Base-by-base conservation (phyloP, 192 early-diverging fungal genomes). In the Gigaspora rosea region DNA sequence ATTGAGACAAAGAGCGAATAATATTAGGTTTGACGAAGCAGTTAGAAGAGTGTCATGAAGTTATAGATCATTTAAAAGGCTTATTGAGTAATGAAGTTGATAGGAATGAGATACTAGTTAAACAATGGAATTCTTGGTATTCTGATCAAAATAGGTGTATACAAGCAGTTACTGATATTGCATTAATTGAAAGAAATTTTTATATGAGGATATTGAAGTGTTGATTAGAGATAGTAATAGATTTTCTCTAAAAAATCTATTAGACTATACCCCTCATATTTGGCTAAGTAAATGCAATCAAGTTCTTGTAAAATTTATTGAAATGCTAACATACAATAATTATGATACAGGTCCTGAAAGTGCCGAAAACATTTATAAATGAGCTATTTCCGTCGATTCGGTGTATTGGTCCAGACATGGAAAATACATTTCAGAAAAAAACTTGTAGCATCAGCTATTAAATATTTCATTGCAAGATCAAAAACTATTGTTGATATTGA, bases 261-360 rank as follows among this genome's bases (percentile, higher is more conserved):
- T 66, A 22, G 20, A 35, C 9, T 69, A 70, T 70, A 70, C 47
- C 7, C 48, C 46, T n/a, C 15, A 70, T 2, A 12, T 2, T 6
- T 70, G 67, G 67, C n/a, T 70, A 49, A 22, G n/a, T 51, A 50
- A 20, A 70, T 15, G 67, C 20, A 70, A 70, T 50, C 67, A 70
- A 70, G 67, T 70, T 70, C 6, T 69, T 18, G 67, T 69, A 18
- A 69, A 49, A 20, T 69, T 69, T 49, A 69, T 69, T 69, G 67
- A 69, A 69, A 69, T 27, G 15, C n/a, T 69, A 51, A 69, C 49
- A 16, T 33, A 69, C 5, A 69, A 69, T 69, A 27, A 46, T 69
- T 49, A 49, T 4, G 8, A 49, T n/a, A 5, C 7, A 7, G n/a
- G 35, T 66, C 9, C 4, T 15, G 7, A 7, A 47, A 66, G 13